A percentile compares a stretch with the other conserved stretches of the same genome.
These are phyloP conservation scores for Rhizophora apiculata DNA, from an alignment of 345 rosid species.

Conservation along the genomic window DNA sequence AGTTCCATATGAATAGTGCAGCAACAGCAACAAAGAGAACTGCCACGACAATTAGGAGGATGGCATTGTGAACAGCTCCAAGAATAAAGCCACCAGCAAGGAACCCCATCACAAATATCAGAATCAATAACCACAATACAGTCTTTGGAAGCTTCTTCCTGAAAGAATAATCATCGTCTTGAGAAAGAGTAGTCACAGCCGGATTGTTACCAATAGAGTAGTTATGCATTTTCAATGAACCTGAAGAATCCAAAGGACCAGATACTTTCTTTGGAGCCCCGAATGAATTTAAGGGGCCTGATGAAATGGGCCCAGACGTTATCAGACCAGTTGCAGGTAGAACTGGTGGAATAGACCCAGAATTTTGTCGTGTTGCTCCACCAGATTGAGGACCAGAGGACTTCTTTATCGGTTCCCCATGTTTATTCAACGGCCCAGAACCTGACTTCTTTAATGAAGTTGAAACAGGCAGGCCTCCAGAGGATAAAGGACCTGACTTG, in stretches of 20 bases:
- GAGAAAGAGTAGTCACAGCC: conserved; percentile 18
- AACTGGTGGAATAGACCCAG: conserved; percentile 19
- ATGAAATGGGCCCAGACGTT: conserved; percentile 21
- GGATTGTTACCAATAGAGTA: conserved; percentile 13
- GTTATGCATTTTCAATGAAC: conserved; percentile 15
- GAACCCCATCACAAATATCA: conserved; percentile 72
- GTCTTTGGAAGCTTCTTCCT: conserved; percentile 62
- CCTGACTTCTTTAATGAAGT: conserved; percentile 19
- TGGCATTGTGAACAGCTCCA: conserved; percentile 75
- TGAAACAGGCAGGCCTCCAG: conserved; percentile 20
- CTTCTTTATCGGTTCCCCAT: conserved; percentile 22
- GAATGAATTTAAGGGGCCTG: conserved; percentile 13
- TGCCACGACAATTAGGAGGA: conserved; percentile 67
- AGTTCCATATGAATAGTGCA: conserved; percentile 67
- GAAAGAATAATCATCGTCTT: conserved; percentile 42
- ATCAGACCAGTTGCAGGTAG: conserved; percentile 23
- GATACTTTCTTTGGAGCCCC: conserved; percentile 19
- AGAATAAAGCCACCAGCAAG: conserved; percentile 83
- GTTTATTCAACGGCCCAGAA: conserved; percentile 25
- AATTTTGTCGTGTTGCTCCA: conserved; percentile 20
- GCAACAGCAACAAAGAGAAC: conserved; percentile 54
- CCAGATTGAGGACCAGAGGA: conserved; percentile 25
- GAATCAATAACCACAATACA: conserved; percentile 62
- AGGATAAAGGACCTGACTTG: conserved; percentile 23
- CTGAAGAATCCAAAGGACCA: conserved; percentile 16